These are phyloP conservation scores for Cladosporium sp. DNA, from an alignment of 2,329 filamentous ascomycete species.

Conservation along the genomic window DNA sequence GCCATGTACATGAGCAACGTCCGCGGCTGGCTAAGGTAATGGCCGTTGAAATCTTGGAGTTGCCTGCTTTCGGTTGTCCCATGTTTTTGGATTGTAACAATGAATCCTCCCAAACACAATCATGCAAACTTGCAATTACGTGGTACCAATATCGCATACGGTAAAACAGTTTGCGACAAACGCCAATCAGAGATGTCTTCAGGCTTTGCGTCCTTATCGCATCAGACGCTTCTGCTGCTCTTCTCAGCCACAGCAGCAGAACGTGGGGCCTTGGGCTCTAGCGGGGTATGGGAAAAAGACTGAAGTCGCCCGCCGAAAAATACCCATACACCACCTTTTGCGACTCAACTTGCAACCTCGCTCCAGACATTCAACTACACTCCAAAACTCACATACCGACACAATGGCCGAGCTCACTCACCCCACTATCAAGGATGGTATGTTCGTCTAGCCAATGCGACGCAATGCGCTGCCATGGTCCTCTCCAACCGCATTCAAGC, in stretches of 20 bases:
- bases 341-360: not conserved
- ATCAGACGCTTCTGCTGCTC: not conserved
- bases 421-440: conserved; percentile 69
- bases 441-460: conserved; percentile 1
- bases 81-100: too few relatives aligned
- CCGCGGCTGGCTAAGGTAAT: too few relatives aligned
- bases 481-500: not conserved
- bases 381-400: not conserved
- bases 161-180: too few relatives aligned
- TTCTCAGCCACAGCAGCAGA: not conserved
- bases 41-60: too few relatives aligned
- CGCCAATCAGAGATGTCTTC: not conserved
- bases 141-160: not conserved
- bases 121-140: too few relatives aligned
- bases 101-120: not conserved
- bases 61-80: too few relatives aligned
- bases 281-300: not conserved
- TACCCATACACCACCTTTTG: not conserved
- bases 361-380: not conserved
- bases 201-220: not conserved
- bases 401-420: conserved; percentile 67
- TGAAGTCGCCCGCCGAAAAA: not conserved
- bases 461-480: conserved; percentile 12
- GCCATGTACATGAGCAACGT: too few relatives aligned
- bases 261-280: not conserved